phyloP scores from a whole-genome alignment of 1,284 basidiomycete species.

The Filobasidium uniguttulatum region DNA sequence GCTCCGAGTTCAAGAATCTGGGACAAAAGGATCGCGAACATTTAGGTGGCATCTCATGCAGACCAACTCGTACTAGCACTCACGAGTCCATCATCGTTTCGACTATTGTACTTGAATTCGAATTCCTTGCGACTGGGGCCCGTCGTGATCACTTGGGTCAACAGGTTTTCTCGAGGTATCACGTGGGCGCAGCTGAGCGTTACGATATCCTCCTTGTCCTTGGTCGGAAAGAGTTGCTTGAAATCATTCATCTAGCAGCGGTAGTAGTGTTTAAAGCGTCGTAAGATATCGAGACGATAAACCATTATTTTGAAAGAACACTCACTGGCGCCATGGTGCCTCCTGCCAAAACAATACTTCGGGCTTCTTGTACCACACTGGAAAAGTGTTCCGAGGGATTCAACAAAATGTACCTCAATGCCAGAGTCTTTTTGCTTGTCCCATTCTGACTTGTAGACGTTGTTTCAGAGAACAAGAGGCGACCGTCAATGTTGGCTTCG shows the following conservation, averaged over 20 bases:
- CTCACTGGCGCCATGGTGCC: slow-evolving; percentile 92
- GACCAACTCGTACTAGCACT: slow-evolving; percentile 25
- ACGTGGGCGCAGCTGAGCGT: slow-evolving; percentile 89
- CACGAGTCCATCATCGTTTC: slow-evolving; percentile 55
- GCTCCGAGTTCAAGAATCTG: slow-evolving; percentile 76
- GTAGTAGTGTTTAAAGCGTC: neutral
- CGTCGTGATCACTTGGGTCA: slow-evolving; percentile 59
- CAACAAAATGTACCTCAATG: slow-evolving; percentile 83
- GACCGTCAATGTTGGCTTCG: slow-evolving; percentile 61
- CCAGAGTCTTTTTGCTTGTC: slow-evolving; percentile 32
- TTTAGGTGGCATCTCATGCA: neutral
- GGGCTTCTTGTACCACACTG: slow-evolving; percentile 63
- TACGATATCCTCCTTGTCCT: slow-evolving; percentile 51
- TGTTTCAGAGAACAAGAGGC: slow-evolving; percentile 33
- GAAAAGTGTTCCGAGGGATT: slow-evolving; percentile 80
- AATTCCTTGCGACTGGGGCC: slow-evolving; percentile 65
- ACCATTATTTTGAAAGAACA: neutral
- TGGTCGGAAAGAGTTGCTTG: slow-evolving; percentile 62
- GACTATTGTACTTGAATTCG: slow-evolving; percentile 69
- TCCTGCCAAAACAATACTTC: slow-evolving; percentile 76
- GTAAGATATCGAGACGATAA: too few relatives aligned
- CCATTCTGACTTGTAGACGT: slow-evolving; percentile 32
- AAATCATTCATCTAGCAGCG: slow-evolving; percentile 75
- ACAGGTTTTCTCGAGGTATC: slow-evolving; percentile 66
- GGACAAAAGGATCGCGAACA: neutral